Percentiles rank a stretch among this genome's conserved stretches.
Conservation (phyloP, 495 filamentous ascomycete species). For the Penicillium canariense region DNA sequence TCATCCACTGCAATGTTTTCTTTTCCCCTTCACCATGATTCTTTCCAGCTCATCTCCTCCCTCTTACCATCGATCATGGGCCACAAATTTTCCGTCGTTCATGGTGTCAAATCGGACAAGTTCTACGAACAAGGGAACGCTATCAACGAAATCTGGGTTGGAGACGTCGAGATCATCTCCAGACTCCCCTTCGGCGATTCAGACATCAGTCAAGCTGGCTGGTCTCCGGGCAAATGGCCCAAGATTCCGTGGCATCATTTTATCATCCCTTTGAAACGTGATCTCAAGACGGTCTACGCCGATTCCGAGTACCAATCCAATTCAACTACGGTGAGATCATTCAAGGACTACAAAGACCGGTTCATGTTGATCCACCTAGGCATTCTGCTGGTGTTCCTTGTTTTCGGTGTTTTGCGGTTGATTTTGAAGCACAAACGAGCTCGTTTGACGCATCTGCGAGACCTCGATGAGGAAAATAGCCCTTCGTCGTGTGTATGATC, state of each 20-base stretch:
- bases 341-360: neutral
- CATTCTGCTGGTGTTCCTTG: neutral
- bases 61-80: slow-evolving; percentile 25
- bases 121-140: slow-evolving; percentile 37
- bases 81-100: slow-evolving; percentile 33
- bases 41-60: neutral
- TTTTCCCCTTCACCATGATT: neutral
- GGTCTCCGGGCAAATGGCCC: slow-evolving; percentile 29
- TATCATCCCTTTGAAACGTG: slow-evolving; percentile 39
- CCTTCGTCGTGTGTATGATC: neutral
- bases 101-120: slow-evolving; percentile 32
- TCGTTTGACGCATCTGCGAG: neutral
- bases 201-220: slow-evolving; percentile 36
- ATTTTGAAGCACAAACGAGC: neutral
- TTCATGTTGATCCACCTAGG: neutral
- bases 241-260: slow-evolving; percentile 46
- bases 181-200: slow-evolving; percentile 38
- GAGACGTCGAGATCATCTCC: slow-evolving; percentile 36
- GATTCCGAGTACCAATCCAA: neutral
- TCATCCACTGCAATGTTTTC: neutral
- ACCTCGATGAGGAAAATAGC: neutral
- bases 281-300: slow-evolving; percentile 1
- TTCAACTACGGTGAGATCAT: neutral
- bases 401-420: neutral
- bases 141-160: slow-evolving; percentile 41